Evolutionary conservation across 169 alveolate species (phyloP).

Genomic region (Plasmodium berghei): DNA sequence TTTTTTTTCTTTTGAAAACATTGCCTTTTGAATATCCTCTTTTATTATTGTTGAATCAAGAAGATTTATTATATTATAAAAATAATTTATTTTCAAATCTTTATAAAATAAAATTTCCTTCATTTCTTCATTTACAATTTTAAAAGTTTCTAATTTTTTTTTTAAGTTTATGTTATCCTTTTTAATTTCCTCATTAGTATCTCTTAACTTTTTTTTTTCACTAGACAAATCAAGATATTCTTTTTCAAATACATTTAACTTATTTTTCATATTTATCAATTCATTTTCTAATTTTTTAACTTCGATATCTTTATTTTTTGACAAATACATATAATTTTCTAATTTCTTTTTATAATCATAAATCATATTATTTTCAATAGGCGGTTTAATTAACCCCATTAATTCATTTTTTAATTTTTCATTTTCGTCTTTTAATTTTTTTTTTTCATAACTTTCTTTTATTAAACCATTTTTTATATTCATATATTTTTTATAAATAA

Average conservation of each 20-base stretch:
- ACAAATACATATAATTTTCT: slow-evolving; percentile 34
- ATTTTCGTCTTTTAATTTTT: slow-evolving; percentile 26
- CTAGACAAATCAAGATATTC: neutral
- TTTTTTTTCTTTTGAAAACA: no score
- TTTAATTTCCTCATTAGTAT: neutral
- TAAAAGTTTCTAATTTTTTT: slow-evolving; percentile 34
- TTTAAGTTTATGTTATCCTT: slow-evolving; percentile 32
- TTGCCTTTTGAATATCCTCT: neutral
- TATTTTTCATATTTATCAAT: neutral
- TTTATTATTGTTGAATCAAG: slow-evolving; percentile 42
- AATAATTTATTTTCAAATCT: slow-evolving; percentile 62
- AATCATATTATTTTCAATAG: slow-evolving; percentile 26
- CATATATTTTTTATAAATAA: slow-evolving; percentile 50
- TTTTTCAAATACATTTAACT: neutral
- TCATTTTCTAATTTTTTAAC: slow-evolving; percentile 44
- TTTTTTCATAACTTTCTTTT: slow-evolving; percentile 25
- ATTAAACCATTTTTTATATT: slow-evolving; percentile 37
- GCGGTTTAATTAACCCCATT: neutral
- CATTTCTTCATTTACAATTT: slow-evolving; percentile 29
- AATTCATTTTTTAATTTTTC: slow-evolving; percentile 53
- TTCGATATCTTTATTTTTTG: slow-evolving; percentile 32
- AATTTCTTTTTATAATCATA: slow-evolving; percentile 32
- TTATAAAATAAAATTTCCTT: slow-evolving; percentile 33
- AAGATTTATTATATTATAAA: slow-evolving; percentile 35
- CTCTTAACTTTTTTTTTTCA: slow-evolving; percentile 19